phyloP scores from a whole-genome alignment of 306 rosid species.

The Sphenostylis stenocarpa region DNA sequence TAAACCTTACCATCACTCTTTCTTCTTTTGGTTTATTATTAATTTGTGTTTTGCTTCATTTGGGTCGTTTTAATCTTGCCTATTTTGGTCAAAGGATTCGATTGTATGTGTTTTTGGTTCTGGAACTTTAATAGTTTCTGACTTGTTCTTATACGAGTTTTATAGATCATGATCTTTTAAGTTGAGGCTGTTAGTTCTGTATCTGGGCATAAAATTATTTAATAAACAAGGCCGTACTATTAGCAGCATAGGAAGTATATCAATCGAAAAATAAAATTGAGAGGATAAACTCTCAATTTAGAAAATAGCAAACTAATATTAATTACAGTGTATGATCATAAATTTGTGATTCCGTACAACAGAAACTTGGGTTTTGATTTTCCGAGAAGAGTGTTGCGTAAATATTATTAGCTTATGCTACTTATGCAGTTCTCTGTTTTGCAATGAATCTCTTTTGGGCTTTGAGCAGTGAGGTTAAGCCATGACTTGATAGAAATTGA shows the following conservation, averaged over 20 bases:
- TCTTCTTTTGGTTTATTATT: neutral
- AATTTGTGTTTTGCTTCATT: neutral
- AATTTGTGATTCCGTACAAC: too few species aligned
- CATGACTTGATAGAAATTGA: too few species aligned
- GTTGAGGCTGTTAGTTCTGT: neutral
- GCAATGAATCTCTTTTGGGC: too few species aligned
- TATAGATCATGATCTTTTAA: neutral
- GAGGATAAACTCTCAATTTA: neutral
- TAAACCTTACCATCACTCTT: neutral
- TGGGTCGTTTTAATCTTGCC: neutral
- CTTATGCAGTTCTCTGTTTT: too few species aligned
- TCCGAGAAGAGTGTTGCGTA: too few species aligned
- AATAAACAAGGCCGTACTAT: neutral
- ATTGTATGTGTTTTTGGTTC: neutral
- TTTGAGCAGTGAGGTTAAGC: too few species aligned
- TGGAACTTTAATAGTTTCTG: neutral
- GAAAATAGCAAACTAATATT: too few species aligned
- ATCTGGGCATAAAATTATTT: neutral
- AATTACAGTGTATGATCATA: too few species aligned
- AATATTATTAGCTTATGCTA: too few species aligned
- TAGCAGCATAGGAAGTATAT: neutral
- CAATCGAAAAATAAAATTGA: neutral
- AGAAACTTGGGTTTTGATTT: too few species aligned
- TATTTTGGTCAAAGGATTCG: neutral
- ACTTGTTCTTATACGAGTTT: neutral